Conservation (phyloP, 495 filamentous ascomycete genomes). For the Friedmanniomyces simplex region DNA sequence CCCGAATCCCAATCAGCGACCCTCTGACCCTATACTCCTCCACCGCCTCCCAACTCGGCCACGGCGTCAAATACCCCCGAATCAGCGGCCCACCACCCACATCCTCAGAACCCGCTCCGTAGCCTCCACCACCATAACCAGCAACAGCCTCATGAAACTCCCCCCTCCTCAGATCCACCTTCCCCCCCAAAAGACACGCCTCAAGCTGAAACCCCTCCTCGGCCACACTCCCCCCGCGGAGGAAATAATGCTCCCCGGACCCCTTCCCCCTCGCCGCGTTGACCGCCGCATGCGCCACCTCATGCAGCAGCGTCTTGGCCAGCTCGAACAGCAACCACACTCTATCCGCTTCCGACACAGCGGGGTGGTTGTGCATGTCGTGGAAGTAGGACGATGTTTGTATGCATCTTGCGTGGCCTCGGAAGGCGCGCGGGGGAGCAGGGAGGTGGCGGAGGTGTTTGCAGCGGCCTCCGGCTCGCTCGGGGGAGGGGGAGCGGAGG, state of each 20-base stretch:
- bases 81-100: not conserved
- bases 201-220: not conserved
- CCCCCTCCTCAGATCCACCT: not conserved
- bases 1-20: not conserved
- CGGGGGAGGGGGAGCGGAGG: not conserved
- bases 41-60: not conserved
- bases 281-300: not conserved
- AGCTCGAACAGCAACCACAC: not conserved
- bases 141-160: not conserved
- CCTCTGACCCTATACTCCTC: not conserved
- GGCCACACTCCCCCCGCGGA: not conserved
- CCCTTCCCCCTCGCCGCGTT: not conserved
- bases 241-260: not conserved
- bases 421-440: not conserved
- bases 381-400: constrained; percentile 1
- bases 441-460: not conserved
- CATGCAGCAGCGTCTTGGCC: not conserved
- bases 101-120: too few relatives aligned
- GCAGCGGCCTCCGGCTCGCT: not conserved
- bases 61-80: not conserved
- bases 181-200: not conserved
- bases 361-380: not conserved
- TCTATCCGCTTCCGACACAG: not conserved
- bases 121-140: not conserved
- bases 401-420: not conserved